Percentiles rank a stretch among this genome's conserved stretches.
Evolutionary conservation across 2,329 filamentous ascomycete genomes (phyloP).

Genomic region (Orbilia quercus): DNA sequence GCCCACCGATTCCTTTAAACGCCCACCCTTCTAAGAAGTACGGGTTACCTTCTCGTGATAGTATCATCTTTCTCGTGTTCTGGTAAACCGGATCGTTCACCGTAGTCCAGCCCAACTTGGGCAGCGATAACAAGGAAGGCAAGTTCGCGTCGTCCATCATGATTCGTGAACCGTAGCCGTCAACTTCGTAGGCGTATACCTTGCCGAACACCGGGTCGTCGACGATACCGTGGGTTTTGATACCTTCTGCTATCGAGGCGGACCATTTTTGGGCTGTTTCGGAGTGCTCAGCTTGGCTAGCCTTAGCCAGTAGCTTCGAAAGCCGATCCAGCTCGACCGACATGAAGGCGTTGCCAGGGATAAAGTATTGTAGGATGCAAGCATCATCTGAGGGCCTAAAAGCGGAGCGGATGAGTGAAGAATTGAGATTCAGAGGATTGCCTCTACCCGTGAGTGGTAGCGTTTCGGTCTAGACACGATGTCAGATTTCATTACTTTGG

Average conservation of each 20-base stretch:
- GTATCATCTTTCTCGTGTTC: constrained; percentile 86
- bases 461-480: constrained; percentile 75
- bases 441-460: constrained; percentile 82
- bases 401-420: constrained; percentile 86
- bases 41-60: constrained; percentile 81
- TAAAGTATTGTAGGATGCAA: constrained; percentile 92
- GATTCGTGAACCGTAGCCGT: constrained; percentile 83
- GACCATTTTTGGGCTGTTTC: constrained; percentile 69
- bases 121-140: constrained; percentile 81
- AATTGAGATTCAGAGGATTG: constrained; percentile 88
- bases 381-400: constrained; percentile 96
- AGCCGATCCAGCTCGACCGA: constrained; percentile 84
- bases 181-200: constrained; percentile 88
- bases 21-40: constrained; percentile 82
- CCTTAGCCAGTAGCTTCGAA: constrained; percentile 72
- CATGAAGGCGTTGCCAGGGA: constrained; percentile 97
- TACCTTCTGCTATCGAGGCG: constrained; percentile 76
- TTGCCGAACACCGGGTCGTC: constrained; percentile 78
- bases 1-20: constrained; percentile 87
- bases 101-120: constrained; percentile 79
- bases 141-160: constrained; percentile 92
- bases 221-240: constrained; percentile 86
- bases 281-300: constrained; percentile 31
- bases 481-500: constrained; percentile 1
- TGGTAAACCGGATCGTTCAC: constrained; percentile 77